Conservation (phyloP, 2,329 filamentous ascomycete species). For the Diaporthe citri region DNA sequence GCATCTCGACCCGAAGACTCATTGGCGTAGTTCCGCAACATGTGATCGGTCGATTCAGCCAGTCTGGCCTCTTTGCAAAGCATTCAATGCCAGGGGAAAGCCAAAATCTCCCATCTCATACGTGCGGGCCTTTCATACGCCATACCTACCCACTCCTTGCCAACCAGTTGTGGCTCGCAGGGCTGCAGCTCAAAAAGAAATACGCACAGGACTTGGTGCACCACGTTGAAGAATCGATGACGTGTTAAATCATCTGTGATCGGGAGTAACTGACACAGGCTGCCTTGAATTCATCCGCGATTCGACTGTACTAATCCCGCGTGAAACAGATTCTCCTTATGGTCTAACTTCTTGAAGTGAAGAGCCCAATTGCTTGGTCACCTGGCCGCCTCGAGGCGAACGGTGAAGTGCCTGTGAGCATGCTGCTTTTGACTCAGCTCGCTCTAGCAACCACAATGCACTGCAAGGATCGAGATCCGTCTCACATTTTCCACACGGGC, state of each 20-base stretch:
- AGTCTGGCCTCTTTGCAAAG: no score
- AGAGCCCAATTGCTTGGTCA: background rate
- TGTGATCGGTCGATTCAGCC: no score
- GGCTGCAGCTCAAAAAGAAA: background rate
- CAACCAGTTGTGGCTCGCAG: no score
- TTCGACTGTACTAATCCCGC: background rate
- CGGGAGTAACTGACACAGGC: background rate
- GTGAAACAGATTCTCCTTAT: background rate
- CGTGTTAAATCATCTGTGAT: background rate
- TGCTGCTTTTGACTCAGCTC: background rate
- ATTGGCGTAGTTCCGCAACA: no score
- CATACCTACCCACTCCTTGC: no score
- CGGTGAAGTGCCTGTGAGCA: background rate
- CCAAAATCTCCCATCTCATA: no score
- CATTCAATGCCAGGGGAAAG: no score
- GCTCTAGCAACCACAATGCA: background rate
- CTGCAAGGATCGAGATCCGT: constrained; percentile 1
- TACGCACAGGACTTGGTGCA: background rate
- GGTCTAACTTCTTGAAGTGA: background rate
- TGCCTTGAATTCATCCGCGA: background rate
- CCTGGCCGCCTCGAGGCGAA: background rate
- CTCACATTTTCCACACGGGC: background rate
- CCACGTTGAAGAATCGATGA: background rate
- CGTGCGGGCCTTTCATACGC: no score
- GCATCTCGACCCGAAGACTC: no score